Conservation (phyloP, 2,329 filamentous ascomycete species). For the Xylariales sp. region DNA sequence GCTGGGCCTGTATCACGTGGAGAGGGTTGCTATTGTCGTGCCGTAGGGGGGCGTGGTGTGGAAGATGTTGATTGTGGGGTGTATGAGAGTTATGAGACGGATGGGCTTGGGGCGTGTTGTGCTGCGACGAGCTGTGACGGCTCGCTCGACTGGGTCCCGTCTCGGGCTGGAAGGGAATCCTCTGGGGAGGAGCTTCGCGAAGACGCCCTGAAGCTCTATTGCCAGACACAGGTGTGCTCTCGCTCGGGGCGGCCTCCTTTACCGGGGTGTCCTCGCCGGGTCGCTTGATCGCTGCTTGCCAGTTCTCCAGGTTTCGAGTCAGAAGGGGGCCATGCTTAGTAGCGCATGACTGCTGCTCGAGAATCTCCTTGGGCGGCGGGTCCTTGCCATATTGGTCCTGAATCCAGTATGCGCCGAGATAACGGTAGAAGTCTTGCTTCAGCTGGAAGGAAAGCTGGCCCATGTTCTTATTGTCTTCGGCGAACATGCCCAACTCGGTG, state of each 20-base stretch:
- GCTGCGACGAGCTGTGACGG: constrained; percentile 50
- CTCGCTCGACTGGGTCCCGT: constrained; percentile 60
- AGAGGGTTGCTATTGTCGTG: constrained; percentile 26
- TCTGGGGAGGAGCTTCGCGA: constrained; percentile 77
- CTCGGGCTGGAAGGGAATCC: constrained; percentile 82
- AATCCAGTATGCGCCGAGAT: constrained; percentile 84
- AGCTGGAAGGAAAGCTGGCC: constrained; percentile 80
- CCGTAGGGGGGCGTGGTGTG: constrained; percentile 20
- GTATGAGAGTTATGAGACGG: constrained; percentile 20
- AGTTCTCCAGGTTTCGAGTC: constrained; percentile 75
- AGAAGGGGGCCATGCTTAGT: constrained; percentile 80
- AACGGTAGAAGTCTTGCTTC: constrained; percentile 87
- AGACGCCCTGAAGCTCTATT: constrained; percentile 60
- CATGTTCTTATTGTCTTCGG: constrained; percentile 56
- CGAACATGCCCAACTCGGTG: constrained; percentile 69
- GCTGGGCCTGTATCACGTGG: constrained; percentile 26
- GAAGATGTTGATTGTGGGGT: constrained; percentile 17
- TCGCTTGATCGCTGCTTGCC: constrained; percentile 46
- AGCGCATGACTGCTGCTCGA: constrained; percentile 71
- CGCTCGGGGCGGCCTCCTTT: constrained; percentile 54
- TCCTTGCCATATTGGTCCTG: constrained; percentile 70
- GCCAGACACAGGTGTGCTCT: constrained; percentile 44
- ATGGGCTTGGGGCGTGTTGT: constrained; percentile 24
- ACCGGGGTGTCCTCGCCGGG: constrained; percentile 56
- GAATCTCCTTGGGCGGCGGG: constrained; percentile 80